phyloP scores from a whole-genome alignment of 257 asterid species.

The Nicotiana paniculata region DNA sequence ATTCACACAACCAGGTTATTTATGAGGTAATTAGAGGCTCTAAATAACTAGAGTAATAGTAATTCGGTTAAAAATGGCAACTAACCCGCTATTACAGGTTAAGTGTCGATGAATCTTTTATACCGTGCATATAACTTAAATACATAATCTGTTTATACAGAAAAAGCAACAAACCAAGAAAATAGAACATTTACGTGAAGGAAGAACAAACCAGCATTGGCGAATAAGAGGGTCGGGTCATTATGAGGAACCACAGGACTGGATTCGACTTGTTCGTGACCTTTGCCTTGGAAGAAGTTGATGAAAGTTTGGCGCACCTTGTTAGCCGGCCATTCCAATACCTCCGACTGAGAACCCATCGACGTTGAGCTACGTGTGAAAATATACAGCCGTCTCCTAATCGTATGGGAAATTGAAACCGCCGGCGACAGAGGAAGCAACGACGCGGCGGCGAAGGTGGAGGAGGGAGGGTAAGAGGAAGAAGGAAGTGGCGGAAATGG shows the following conservation, averaged over 20 bases:
- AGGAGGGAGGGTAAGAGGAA: constrained; percentile 20
- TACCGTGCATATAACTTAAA: no score
- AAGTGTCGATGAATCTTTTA: no score
- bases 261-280: constrained; percentile 62
- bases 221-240: constrained; percentile 92
- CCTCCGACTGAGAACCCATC: constrained; percentile 61
- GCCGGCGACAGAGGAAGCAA: not conserved
- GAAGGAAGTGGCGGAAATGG: not conserved
- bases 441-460: constrained; percentile 2
- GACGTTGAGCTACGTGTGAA: not conserved
- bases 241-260: constrained; percentile 92
- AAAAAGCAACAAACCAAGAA: not conserved
- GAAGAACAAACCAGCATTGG: constrained; percentile 59
- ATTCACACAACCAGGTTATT: no score
- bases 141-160: not conserved
- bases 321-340: constrained; percentile 69
- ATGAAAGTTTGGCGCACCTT: constrained; percentile 56
- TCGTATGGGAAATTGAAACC: not conserved
- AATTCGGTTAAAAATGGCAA: no score
- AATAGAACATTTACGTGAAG: not conserved
- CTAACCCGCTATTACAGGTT: no score
- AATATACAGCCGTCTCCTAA: constrained; percentile 15
- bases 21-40: no score
- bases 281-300: constrained; percentile 53
- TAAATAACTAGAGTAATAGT: no score